phyloP scores from a whole-genome alignment of 2,329 filamentous ascomycete genomes.

The Fusarium multiceps region DNA sequence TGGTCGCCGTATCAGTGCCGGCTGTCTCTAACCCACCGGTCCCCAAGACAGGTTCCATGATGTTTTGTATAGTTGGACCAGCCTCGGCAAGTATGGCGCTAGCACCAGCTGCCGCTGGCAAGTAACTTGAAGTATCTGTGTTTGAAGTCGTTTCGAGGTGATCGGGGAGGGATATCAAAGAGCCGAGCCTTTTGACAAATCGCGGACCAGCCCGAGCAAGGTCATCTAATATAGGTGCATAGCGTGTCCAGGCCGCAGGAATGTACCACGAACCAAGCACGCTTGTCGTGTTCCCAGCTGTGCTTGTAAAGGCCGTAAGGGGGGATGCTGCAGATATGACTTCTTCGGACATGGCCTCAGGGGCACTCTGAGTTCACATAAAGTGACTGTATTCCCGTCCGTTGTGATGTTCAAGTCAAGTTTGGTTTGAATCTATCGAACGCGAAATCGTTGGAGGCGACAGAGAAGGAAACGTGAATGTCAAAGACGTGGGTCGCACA shows the following conservation, averaged over 20 bases:
- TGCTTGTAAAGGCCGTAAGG: slow-evolving; percentile 34
- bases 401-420: not conserved
- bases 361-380: not conserved
- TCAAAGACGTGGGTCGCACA: not conserved
- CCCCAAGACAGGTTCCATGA: slow-evolving; percentile 46
- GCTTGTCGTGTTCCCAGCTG: slow-evolving; percentile 19
- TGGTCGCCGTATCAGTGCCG: slow-evolving; percentile 24
- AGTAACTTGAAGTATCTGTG: slow-evolving; percentile 55
- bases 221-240: slow-evolving; percentile 74
- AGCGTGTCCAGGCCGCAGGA: slow-evolving; percentile 67
- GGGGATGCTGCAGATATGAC: slow-evolving; percentile 35
- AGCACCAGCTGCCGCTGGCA: slow-evolving; percentile 35
- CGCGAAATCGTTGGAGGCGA: slow-evolving; percentile 4
- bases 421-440: not conserved
- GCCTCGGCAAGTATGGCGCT: slow-evolving; percentile 39
- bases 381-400: not conserved
- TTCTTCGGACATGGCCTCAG: slow-evolving; percentile 42
- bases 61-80: slow-evolving; percentile 43
- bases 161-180: slow-evolving; percentile 70
- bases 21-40: slow-evolving; percentile 21
- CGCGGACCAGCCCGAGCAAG: slow-evolving; percentile 76
- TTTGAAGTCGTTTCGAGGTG: slow-evolving; percentile 64
- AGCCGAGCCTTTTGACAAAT: slow-evolving; percentile 75
- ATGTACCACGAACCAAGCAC: slow-evolving; percentile 60
- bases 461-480: not conserved